Conservation (phyloP, 192 early-diverging fungal species). For the Funneliformis geosporum region DNA sequence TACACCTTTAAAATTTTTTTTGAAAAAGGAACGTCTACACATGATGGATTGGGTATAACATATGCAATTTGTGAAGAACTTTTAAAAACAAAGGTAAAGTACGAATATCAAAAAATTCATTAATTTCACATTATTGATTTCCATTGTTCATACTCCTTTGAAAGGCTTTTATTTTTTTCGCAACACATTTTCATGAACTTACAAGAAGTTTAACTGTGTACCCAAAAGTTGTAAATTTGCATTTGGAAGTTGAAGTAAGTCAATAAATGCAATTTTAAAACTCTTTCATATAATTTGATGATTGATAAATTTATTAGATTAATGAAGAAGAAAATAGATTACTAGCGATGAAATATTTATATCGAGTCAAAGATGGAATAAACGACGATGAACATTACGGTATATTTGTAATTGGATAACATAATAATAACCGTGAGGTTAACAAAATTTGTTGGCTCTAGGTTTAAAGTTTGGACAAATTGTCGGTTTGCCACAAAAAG, state of each 20-base stretch:
- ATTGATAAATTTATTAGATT: too few relatives aligned
- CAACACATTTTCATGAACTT: slow-evolving; percentile 78
- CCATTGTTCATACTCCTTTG: too few relatives aligned
- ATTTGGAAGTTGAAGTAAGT: slow-evolving; percentile 57
- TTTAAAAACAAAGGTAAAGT: slow-evolving; percentile 41
- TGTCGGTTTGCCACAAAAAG: slow-evolving; percentile 35
- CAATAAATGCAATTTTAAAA: too few relatives aligned
- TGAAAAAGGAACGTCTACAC: slow-evolving; percentile 64
- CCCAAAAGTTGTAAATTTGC: slow-evolving; percentile 61
- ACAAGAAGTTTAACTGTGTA: slow-evolving; percentile 53
- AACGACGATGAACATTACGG: slow-evolving; percentile 51
- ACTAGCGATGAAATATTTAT: slow-evolving; percentile 48
- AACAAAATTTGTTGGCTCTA: slow-evolving; percentile 19
- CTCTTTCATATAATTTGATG: too few relatives aligned
- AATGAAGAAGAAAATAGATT: slow-evolving; percentile 11
- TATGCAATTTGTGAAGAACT: too few relatives aligned
- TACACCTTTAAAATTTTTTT: background rate
- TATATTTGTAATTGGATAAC: background rate
- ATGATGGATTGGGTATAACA: slow-evolving; percentile 72
- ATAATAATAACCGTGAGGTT: background rate
- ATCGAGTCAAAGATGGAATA: slow-evolving; percentile 50
- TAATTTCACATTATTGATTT: slow-evolving; percentile 20
- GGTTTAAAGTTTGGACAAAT: slow-evolving; percentile 50
- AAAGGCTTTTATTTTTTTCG: slow-evolving; percentile 65
- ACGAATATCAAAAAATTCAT: too few relatives aligned